phyloP scores from a whole-genome alignment of 352 stramenopile species.

The Phytophthora fragariaefolia region DNA sequence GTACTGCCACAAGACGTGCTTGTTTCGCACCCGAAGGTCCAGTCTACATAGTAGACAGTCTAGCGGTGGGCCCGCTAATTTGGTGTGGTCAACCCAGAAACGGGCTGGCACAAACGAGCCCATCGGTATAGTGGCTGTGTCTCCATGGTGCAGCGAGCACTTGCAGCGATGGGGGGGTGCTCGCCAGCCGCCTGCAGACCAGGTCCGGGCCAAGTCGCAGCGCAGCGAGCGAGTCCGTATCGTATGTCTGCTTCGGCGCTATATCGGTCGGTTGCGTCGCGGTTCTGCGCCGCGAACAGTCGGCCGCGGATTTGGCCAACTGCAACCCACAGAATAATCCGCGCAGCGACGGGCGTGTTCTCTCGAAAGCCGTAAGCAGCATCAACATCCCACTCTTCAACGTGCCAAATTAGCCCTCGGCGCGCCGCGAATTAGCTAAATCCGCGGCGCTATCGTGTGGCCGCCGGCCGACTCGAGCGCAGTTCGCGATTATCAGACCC shows the following conservation, averaged over 20 bases:
- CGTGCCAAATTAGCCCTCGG: not conserved
- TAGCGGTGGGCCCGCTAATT: too few relatives aligned
- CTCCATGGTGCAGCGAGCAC: too few relatives aligned
- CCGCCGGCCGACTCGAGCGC: not conserved
- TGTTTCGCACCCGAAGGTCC: too few relatives aligned
- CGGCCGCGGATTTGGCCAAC: constrained; percentile 8
- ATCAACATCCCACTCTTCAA: not conserved
- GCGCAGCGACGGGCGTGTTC: not conserved
- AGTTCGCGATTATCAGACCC: constrained; percentile 5
- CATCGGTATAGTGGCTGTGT: not conserved
- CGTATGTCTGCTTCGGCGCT: constrained; percentile 6
- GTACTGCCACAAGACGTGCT: too few relatives aligned
- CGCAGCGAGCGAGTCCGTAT: not conserved
- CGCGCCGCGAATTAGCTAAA: not conserved
- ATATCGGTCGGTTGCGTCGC: constrained; percentile 6
- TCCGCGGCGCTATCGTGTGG: not conserved
- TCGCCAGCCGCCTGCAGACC: too few relatives aligned
- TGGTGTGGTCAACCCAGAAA: too few relatives aligned
- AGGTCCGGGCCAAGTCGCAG: not conserved
- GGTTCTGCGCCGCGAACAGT: not conserved
- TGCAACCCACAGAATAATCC: constrained; percentile 1
- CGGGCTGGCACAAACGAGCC: too few relatives aligned
- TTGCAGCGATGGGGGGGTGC: too few relatives aligned
- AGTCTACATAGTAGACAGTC: too few relatives aligned
- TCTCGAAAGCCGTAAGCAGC: not conserved